These are phyloP conservation scores for Aspergillus hiratsukae DNA, from an alignment of 2,329 filamentous ascomycete genomes.

Conservation along the genomic window DNA sequence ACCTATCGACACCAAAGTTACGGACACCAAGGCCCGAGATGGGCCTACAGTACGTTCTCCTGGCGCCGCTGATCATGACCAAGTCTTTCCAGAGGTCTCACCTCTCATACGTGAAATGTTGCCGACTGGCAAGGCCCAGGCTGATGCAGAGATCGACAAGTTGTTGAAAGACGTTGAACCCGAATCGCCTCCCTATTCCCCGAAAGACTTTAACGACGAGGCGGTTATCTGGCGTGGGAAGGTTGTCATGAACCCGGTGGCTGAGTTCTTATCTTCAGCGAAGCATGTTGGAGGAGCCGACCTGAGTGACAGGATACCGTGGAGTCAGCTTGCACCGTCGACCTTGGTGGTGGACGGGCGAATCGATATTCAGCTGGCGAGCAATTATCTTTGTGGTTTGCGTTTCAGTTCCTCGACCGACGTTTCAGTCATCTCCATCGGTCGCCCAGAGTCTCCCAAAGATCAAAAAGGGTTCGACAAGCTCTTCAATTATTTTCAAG, in stretches of 20 bases:
- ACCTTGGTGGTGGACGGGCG: slow-evolving; percentile 60
- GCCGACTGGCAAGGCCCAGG: slow-evolving; percentile 47
- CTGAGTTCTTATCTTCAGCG: slow-evolving; percentile 70
- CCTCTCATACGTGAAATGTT: slow-evolving; percentile 35
- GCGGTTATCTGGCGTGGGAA: slow-evolving; percentile 75
- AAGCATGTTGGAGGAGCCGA: slow-evolving; percentile 82
- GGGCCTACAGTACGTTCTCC: slow-evolving; percentile 83
- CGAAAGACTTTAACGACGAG: slow-evolving; percentile 66
- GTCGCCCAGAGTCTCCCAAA: slow-evolving; percentile 54
- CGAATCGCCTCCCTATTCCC: slow-evolving; percentile 78
- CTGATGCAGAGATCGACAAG: slow-evolving; percentile 86
- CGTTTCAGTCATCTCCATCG: slow-evolving; percentile 72
- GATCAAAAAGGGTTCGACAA: slow-evolving; percentile 63
- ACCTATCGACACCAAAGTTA: slow-evolving; percentile 42
- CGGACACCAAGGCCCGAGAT: slow-evolving; percentile 60
- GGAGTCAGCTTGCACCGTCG: slow-evolving; percentile 70
- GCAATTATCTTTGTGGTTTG: slow-evolving; percentile 84
- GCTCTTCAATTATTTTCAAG: slow-evolving; percentile 82
- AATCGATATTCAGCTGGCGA: slow-evolving; percentile 76
- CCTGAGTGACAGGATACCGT: slow-evolving; percentile 61
- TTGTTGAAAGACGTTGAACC: slow-evolving; percentile 78
- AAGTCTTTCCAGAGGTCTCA: slow-evolving; percentile 41
- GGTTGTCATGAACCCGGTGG: slow-evolving; percentile 70
- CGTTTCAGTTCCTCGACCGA: slow-evolving; percentile 79
- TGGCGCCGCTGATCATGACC: slow-evolving; percentile 42